These are phyloP conservation scores for Bruguiera gymnorhiza DNA, from an alignment of 345 rosid species.

Conservation along the genomic window DNA sequence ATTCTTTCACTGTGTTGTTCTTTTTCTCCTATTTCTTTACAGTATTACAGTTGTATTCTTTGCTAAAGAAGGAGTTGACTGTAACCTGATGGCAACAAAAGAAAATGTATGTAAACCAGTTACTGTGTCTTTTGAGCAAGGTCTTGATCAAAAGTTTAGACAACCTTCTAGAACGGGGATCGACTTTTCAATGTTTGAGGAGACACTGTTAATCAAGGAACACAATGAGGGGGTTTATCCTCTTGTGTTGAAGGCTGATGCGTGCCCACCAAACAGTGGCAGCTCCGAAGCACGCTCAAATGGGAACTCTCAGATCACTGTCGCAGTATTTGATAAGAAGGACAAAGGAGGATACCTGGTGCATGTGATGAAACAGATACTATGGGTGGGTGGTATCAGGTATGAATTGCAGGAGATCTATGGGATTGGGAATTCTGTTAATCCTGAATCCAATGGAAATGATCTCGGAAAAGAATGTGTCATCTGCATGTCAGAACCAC, in stretches of 20 bases:
- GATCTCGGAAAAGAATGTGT: slow-evolving; percentile 93
- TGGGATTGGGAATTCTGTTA: slow-evolving; percentile 83
- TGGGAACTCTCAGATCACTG: slow-evolving; percentile 69
- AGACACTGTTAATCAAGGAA: slow-evolving; percentile 40
- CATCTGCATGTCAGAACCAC: slow-evolving; percentile 86
- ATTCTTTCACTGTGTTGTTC: neutral
- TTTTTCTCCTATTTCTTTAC: slow-evolving; percentile 20
- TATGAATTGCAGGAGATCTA: slow-evolving; percentile 94
- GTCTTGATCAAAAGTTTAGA: slow-evolving; percentile 80
- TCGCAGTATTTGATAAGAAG: slow-evolving; percentile 69
- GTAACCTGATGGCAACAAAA: slow-evolving; percentile 56
- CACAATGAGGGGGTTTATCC: slow-evolving; percentile 51
- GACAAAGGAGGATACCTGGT: slow-evolving; percentile 56
- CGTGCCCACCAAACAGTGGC: slow-evolving; percentile 17
- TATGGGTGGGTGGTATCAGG: slow-evolving; percentile 71
- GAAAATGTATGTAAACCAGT: slow-evolving; percentile 56
- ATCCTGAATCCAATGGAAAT: slow-evolving; percentile 61
- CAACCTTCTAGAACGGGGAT: slow-evolving; percentile 79
- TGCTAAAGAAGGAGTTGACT: slow-evolving; percentile 70
- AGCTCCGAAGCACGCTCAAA: slow-evolving; percentile 28
- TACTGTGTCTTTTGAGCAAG: slow-evolving; percentile 57
- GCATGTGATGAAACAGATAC: slow-evolving; percentile 69
- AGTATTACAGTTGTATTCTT: slow-evolving; percentile 78
- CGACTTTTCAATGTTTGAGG: slow-evolving; percentile 61
- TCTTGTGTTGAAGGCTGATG: slow-evolving; percentile 77